Conservation (phyloP, 1,284 basidiomycete species). For the Sanghuangporus weigelae region DNA sequence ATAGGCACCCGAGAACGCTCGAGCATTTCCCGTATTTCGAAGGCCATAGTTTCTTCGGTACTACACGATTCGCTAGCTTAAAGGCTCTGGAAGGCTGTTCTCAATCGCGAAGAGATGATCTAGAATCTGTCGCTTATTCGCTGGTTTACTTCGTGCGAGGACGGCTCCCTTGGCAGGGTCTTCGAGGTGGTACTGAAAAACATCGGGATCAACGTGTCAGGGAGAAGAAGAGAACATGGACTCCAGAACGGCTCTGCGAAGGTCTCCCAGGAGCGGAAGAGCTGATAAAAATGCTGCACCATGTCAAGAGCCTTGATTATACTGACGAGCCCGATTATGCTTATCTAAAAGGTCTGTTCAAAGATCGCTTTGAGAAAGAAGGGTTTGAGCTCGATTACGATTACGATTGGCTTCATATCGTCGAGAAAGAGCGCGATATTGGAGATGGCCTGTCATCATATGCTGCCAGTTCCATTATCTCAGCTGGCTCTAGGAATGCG, state of each 20-base stretch:
- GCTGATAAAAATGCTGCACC: constrained; percentile 15
- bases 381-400: constrained; percentile 8
- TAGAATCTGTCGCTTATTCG: constrained; percentile 90
- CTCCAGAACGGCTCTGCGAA: constrained; percentile 15
- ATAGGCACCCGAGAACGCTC: constrained; percentile 81
- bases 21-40: constrained; percentile 64
- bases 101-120: constrained; percentile 85
- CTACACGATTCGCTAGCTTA: constrained; percentile 90
- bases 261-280: constrained; percentile 18
- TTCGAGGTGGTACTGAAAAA: constrained; percentile 13
- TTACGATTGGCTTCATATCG: constrained; percentile 11
- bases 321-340: constrained; percentile 19
- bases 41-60: constrained; percentile 79
- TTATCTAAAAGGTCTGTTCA: constrained; percentile 12
- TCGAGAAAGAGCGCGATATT: not conserved
- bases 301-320: constrained; percentile 16
- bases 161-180: constrained; percentile 74
- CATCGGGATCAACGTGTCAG: constrained; percentile 10
- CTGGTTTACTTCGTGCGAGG: constrained; percentile 91
- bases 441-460: not conserved
- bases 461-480: not conserved
- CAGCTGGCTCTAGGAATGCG: not conserved
- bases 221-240: constrained; percentile 13
- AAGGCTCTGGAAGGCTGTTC: constrained; percentile 92
- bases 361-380: not conserved